Percentiles rank a stretch among this genome's conserved stretches.
phyloP scores from a whole-genome alignment of 2,329 filamentous ascomycete genomes.

The Chrysoporthe austroafricana region DNA sequence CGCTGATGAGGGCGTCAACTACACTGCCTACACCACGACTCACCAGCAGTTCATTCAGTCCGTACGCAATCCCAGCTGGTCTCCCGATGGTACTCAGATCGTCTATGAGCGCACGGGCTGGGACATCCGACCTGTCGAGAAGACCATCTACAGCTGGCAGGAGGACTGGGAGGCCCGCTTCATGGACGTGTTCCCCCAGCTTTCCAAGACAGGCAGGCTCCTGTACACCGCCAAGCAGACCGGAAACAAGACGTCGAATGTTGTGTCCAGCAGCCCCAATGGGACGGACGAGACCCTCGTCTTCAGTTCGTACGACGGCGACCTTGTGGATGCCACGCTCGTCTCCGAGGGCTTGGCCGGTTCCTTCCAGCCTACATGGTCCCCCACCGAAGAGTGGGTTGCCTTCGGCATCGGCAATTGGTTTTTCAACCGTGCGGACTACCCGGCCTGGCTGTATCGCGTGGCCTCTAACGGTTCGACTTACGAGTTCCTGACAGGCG shows the following conservation, averaged over 20 bases:
- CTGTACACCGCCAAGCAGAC: slow-evolving; percentile 45
- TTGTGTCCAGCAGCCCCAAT: slow-evolving; percentile 39
- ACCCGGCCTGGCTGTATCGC: slow-evolving; percentile 28
- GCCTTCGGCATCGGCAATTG: slow-evolving; percentile 45
- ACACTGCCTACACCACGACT: slow-evolving; percentile 31
- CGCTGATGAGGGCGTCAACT: slow-evolving; percentile 36
- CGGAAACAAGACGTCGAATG: slow-evolving; percentile 40
- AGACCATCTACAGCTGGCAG: slow-evolving; percentile 45
- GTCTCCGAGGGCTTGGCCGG: slow-evolving; percentile 39
- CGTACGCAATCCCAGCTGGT: slow-evolving; percentile 37
- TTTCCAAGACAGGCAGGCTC: slow-evolving; percentile 34
- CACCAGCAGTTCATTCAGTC: slow-evolving; percentile 27
- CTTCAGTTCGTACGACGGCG: slow-evolving; percentile 15
- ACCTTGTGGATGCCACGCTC: slow-evolving; percentile 24
- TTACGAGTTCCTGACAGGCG: slow-evolving; percentile 39
- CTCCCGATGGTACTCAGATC: slow-evolving; percentile 37
- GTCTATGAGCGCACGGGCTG: slow-evolving; percentile 36
- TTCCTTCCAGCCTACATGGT: slow-evolving; percentile 47
- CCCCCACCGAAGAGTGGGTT: slow-evolving; percentile 42
- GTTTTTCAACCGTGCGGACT: slow-evolving; percentile 41
- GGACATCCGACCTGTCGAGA: slow-evolving; percentile 39
- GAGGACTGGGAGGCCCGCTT: slow-evolving; percentile 46
- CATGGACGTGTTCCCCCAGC: slow-evolving; percentile 47
- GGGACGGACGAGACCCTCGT: slow-evolving; percentile 28
- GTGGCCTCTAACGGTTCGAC: slow-evolving; percentile 21